Percentiles rank a stretch among this genome's conserved stretches.
These are phyloP conservation scores for Puccinia novopanici DNA, from an alignment of 1,284 basidiomycete species.

Conservation along the genomic window DNA sequence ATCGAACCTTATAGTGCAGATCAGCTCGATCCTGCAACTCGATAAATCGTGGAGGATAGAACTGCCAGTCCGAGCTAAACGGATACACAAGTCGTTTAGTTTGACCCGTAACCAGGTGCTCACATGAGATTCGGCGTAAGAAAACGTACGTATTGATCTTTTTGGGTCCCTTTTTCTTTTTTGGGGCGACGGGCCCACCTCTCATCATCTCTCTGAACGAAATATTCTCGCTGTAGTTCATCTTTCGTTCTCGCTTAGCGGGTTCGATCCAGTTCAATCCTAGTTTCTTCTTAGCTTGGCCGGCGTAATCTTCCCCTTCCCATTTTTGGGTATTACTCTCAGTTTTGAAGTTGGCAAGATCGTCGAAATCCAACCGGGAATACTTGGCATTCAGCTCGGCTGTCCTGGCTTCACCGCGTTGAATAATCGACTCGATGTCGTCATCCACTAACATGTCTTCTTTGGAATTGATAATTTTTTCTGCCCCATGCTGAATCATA, in stretches of 20 bases:
- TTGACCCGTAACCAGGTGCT: not conserved
- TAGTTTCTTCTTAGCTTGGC: conserved; percentile 68
- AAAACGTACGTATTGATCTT: conserved; percentile 36
- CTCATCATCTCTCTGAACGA: conserved; percentile 85
- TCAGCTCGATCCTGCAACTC: conserved; percentile 84
- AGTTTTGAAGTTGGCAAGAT: conserved; percentile 93
- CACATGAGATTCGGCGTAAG: not conserved
- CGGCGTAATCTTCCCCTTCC: conserved; percentile 90
- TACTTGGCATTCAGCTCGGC: conserved; percentile 88
- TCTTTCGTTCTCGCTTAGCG: conserved; percentile 92
- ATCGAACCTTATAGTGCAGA: conserved; percentile 46
- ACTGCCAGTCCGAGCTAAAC: conserved; percentile 89
- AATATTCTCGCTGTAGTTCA: conserved; percentile 80
- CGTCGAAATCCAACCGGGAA: conserved; percentile 87
- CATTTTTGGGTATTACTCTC: conserved; percentile 73
- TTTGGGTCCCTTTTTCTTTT: conserved; percentile 83
- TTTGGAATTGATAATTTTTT: conserved; percentile 84
- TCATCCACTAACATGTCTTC: conserved; percentile 74
- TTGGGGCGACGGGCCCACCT: conserved; percentile 68
- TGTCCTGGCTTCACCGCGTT: conserved; percentile 87
- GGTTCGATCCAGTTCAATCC: conserved; percentile 83
- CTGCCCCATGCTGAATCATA: conserved; percentile 98
- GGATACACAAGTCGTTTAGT: not conserved
- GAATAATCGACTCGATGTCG: conserved; percentile 92
- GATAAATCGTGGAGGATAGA: conserved; percentile 80